Evolutionary conservation across 495 filamentous ascomycete genomes (phyloP).

Genomic region (Penicillium soppii): DNA sequence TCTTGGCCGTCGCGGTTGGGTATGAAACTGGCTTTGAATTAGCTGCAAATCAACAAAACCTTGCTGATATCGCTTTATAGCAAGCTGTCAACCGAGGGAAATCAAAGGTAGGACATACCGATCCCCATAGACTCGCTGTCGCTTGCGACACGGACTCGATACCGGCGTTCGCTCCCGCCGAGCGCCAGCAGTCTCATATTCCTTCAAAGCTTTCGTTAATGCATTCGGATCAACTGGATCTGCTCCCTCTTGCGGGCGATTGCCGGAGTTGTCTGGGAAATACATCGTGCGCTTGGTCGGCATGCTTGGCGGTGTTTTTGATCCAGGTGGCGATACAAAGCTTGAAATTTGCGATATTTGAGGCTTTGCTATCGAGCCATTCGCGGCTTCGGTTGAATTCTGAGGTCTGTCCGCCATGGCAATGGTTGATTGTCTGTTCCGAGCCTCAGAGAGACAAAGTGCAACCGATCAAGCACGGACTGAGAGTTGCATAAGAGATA

Average conservation of each 20-base stretch:
- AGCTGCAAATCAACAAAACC: not conserved
- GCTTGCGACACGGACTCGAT: constrained; percentile 80
- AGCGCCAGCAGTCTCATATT: constrained; percentile 60
- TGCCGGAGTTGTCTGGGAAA: constrained; percentile 34
- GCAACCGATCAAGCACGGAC: constrained; percentile 1
- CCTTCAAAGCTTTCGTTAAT: constrained; percentile 62
- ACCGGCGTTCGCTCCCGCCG: constrained; percentile 68
- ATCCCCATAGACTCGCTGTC: constrained; percentile 82
- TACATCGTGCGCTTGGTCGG: constrained; percentile 40
- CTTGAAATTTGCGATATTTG: constrained; percentile 22
- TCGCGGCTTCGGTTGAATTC: constrained; percentile 12
- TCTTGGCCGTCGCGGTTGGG: constrained; percentile 93
- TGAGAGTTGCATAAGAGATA: constrained; percentile 13
- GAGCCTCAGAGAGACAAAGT: constrained; percentile 14
- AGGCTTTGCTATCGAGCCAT: constrained; percentile 7
- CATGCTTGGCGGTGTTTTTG: constrained; percentile 46
- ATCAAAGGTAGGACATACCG: constrained; percentile 49
- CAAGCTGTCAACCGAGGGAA: constrained; percentile 8
- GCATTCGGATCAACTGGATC: constrained; percentile 60
- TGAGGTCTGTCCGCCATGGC: constrained; percentile 27
- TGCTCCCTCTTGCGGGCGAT: constrained; percentile 38
- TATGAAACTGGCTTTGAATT: constrained; percentile 68
- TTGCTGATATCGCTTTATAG: not conserved
- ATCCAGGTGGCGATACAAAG: constrained; percentile 42
- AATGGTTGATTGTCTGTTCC: constrained; percentile 13